phyloP scores from a whole-genome alignment of 345 rosid genomes.

The Salix caprea region DNA sequence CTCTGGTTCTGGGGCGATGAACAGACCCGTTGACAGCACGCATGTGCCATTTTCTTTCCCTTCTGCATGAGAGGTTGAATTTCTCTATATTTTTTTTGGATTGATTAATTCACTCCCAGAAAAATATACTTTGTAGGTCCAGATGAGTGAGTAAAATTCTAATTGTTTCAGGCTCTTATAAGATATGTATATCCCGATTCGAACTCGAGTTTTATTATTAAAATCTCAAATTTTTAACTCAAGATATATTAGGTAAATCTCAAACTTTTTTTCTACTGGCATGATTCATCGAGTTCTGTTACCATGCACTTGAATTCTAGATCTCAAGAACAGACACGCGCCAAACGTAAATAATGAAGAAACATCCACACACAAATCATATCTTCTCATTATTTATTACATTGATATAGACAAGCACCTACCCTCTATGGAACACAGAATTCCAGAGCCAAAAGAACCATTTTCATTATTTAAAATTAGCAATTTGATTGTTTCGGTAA shows the following conservation, averaged over 20 bases:
- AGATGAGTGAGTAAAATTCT: fast-evolving
- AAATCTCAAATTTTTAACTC: too few species aligned
- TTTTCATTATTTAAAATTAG: too few species aligned
- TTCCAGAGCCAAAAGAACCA: background rate
- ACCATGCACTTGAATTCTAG: background rate
- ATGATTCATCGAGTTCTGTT: background rate
- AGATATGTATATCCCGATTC: fast-evolving
- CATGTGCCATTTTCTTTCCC: background rate
- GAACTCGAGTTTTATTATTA: fast-evolving
- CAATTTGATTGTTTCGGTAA: background rate
- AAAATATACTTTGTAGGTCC: too few species aligned
- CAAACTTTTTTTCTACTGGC: too few species aligned
- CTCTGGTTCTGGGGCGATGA: too few species aligned
- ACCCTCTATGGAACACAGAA: constrained; percentile 7
- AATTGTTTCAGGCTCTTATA: fast-evolving
- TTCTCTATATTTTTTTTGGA: too few species aligned
- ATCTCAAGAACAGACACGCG: constrained; percentile 1
- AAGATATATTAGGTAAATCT: too few species aligned
- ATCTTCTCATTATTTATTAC: background rate
- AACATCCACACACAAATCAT: background rate
- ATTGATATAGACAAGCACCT: constrained; percentile 23
- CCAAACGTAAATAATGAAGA: background rate
- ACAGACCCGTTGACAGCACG: too few species aligned
- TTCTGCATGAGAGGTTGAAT: background rate
- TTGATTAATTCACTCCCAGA: too few species aligned